Evolutionary conservation across 495 filamentous ascomycete species (phyloP).

Genomic region (Pseudomonodictys pantanalensis): DNA sequence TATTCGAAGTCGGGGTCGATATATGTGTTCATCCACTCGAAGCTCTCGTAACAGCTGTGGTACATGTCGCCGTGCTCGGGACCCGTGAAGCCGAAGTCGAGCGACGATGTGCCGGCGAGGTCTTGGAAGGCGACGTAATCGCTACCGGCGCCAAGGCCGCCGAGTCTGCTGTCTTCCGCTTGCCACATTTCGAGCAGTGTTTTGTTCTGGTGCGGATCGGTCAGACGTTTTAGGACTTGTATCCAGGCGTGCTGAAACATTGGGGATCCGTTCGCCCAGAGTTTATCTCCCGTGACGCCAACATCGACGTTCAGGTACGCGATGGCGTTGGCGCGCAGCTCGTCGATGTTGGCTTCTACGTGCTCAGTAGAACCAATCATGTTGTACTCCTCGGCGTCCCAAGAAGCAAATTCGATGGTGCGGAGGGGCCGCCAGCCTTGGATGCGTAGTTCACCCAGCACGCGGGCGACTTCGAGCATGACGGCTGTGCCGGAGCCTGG

Average conservation of each 20-base stretch:
- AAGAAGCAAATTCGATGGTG: slow-evolving; percentile 90
- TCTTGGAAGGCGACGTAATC: slow-evolving; percentile 92
- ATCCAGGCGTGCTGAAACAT: slow-evolving; percentile 69
- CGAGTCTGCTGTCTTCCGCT: slow-evolving; percentile 54
- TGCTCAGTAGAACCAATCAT: slow-evolving; percentile 92
- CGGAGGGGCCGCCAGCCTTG: slow-evolving; percentile 88
- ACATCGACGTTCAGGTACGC: slow-evolving; percentile 92
- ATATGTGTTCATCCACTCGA: slow-evolving; percentile 75
- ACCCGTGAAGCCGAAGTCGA: slow-evolving; percentile 81
- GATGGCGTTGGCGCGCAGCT: slow-evolving; percentile 59
- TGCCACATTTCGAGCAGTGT: slow-evolving; percentile 77
- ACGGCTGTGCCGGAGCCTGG: slow-evolving; percentile 82
- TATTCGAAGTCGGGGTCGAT: slow-evolving; percentile 81
- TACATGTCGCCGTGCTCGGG: slow-evolving; percentile 59
- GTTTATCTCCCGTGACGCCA: slow-evolving; percentile 71
- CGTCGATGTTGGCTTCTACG: slow-evolving; percentile 67
- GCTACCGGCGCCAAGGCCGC: slow-evolving; percentile 72
- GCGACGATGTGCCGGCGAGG: slow-evolving; percentile 83
- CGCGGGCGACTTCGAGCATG: slow-evolving; percentile 78
- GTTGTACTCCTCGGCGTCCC: slow-evolving; percentile 94
- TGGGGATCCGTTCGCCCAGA: slow-evolving; percentile 75
- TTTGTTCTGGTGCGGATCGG: slow-evolving; percentile 68
- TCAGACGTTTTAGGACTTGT: slow-evolving; percentile 67
- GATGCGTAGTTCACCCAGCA: slow-evolving; percentile 71
- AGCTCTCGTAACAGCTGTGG: slow-evolving; percentile 85